Evolutionary conservation across 495 filamentous ascomycete genomes (phyloP), one percentile per base, ranked within the genome.

Genomic region (Evernia prunastri): DNA sequence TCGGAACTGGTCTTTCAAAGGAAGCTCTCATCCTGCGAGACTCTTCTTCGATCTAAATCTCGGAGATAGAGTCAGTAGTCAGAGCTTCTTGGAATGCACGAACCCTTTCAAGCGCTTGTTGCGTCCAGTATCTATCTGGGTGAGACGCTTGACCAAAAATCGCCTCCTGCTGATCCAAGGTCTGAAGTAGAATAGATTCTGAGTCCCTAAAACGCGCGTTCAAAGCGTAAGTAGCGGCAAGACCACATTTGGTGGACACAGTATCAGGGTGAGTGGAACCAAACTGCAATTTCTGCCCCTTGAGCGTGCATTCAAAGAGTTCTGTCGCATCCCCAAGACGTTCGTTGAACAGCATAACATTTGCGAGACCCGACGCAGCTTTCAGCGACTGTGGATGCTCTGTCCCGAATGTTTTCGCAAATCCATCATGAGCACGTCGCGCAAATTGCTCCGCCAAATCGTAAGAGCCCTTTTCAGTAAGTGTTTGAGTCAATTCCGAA

Each of bases 401-500:
- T 31, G 54, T 37, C 36, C 54, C 54, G 11, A 33, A 57, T 33
- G n/a, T 37, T 29, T 57, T 31, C n/a, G 54, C 54, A 37, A 57
- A 57, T 33, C 54, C 54, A 37, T 57, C 54, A 37, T 31, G 25
- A 31, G 54, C 54, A 57, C 54, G 54, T 33, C 54, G 54, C 36
- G 54, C 54, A 57, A 57, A 33, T 31, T 57, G 23, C 36, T 57
- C 54, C 17, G n/a, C 54, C 31, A 57, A 31, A 23, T 20, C 23
- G n/a, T 29, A 17, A 33, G 7, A 17, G 18, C 54, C 11, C 25
- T 57, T 27, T 57, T 57, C 54, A 57, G 36, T 57, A 37, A 57
- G 54, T 33, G 31, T 57, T 57, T 57, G 54, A 20, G 54, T 31
- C 29, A 57, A 57, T 57, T 57, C 54, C 23, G 57, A 65, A 65